Conservation (phyloP, 768 basidiomycete species). For the Lactarius tabidus region DNA sequence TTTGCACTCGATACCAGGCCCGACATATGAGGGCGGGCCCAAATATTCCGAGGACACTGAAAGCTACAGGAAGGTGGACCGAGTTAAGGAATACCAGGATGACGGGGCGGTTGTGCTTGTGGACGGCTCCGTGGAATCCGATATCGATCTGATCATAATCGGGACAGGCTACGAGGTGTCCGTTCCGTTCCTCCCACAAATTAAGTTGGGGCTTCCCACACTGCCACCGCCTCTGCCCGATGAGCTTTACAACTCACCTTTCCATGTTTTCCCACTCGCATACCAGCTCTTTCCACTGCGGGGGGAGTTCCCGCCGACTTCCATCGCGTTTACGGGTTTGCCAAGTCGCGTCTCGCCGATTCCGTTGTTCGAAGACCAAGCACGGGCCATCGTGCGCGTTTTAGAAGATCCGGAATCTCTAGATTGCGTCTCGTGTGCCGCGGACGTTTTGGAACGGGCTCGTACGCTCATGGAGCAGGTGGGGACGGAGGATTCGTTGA, state of each 20-base stretch:
- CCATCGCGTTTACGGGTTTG: slow-evolving; percentile 66
- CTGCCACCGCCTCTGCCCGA: slow-evolving; percentile 46
- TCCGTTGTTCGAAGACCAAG: slow-evolving; percentile 76
- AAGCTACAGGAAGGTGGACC: slow-evolving; percentile 32
- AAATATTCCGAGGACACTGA: slow-evolving; percentile 24
- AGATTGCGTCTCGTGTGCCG: slow-evolving; percentile 45
- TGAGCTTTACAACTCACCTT: slow-evolving; percentile 59
- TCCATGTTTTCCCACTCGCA: slow-evolving; percentile 66
- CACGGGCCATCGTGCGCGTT: slow-evolving; percentile 52
- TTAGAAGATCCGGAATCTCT: slow-evolving; percentile 51
- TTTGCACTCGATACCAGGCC: slow-evolving; percentile 49
- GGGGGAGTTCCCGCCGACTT: slow-evolving; percentile 40
- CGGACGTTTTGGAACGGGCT: slow-evolving; percentile 44
- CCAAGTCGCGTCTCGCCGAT: slow-evolving; percentile 60
- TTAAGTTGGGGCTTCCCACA: slow-evolving; percentile 39
- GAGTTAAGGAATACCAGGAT: slow-evolving; percentile 39
- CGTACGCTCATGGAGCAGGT: background rate
- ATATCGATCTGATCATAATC: slow-evolving; percentile 60
- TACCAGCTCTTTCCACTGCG: slow-evolving; percentile 66
- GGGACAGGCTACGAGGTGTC: slow-evolving; percentile 72
- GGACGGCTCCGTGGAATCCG: slow-evolving; percentile 51
- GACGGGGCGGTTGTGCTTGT: slow-evolving; percentile 52
- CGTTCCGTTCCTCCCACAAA: slow-evolving; percentile 58
- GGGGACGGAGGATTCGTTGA: slow-evolving; percentile 34
- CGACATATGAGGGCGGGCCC: slow-evolving; percentile 33